Percentiles rank a stretch among this genome's conserved stretches.
These are phyloP conservation scores for Candida tetrigidarum DNA, from an alignment of 1,139 yeast species.

Conservation along the genomic window DNA sequence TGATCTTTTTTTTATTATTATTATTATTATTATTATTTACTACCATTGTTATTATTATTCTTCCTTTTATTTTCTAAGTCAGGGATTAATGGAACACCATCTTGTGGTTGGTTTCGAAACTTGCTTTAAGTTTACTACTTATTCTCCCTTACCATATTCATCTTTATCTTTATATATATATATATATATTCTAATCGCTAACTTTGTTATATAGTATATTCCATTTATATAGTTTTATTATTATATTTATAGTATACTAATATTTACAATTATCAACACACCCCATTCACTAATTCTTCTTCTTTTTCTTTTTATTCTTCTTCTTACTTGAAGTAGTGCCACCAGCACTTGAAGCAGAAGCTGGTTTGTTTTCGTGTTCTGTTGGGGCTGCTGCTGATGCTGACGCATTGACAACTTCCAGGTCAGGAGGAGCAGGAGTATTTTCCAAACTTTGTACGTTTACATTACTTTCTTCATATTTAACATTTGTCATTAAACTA, in stretches of 20 bases:
- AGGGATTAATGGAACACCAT: too few relatives aligned
- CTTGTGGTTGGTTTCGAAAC: too few relatives aligned
- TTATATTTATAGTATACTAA: conserved; percentile 1
- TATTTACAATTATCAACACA: conserved; percentile 2
- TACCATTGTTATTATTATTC: conserved; percentile 1
- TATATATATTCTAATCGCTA: not conserved
- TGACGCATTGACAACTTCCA: conserved; percentile 7
- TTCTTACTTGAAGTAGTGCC: conserved; percentile 19
- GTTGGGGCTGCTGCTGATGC: too few relatives aligned
- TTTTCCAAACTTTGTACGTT: conserved; percentile 9
- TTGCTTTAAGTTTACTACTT: too few relatives aligned
- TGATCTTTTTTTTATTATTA: conserved; percentile 7
- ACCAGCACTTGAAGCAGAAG: conserved; percentile 5
- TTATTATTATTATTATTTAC: conserved; percentile 2
- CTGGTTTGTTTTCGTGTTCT: conserved; percentile 11
- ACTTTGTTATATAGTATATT: conserved; percentile 3
- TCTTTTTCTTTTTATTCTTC: conserved; percentile 29
- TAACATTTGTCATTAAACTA: conserved; percentile 45
- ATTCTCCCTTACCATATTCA: too few relatives aligned
- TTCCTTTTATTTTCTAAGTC: conserved; percentile 1
- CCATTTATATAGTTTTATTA: conserved; percentile 1
- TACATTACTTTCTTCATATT: conserved; percentile 31
- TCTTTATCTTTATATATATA: not conserved
- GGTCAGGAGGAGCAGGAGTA: conserved; percentile 16
- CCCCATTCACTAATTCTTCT: conserved; percentile 23